Conservation (phyloP, 768 basidiomycete species). For the Termitomyces sp. region DNA sequence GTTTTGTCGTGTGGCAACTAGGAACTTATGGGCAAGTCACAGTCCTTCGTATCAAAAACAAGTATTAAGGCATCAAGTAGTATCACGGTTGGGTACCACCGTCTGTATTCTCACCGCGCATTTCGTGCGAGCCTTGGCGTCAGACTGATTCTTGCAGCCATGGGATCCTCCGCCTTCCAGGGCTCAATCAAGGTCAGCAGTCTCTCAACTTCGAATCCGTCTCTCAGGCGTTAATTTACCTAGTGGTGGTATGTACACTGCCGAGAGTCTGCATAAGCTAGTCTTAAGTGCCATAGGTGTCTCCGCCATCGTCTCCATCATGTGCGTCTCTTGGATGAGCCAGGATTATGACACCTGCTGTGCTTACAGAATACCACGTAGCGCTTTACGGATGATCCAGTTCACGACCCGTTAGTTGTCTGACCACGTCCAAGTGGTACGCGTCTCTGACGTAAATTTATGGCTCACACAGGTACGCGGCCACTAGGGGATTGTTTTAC, state of each 20-base stretch:
- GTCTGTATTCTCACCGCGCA: slow-evolving; percentile 72
- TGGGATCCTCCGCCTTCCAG: slow-evolving; percentile 74
- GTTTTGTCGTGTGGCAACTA: slow-evolving; percentile 60
- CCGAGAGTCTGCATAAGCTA: background rate
- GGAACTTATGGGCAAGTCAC: slow-evolving; percentile 60
- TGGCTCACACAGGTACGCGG: slow-evolving; percentile 50
- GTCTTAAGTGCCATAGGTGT: background rate
- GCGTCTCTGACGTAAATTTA: background rate
- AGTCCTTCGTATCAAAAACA: background rate
- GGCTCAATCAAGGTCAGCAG: slow-evolving; percentile 66
- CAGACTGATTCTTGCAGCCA: slow-evolving; percentile 51
- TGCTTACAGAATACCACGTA: background rate
- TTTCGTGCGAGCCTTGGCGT: slow-evolving; percentile 56
- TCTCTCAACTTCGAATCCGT: background rate
- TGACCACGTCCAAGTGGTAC: background rate
- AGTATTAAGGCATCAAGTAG: slow-evolving; percentile 26
- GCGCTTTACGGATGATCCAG: slow-evolving; percentile 2
- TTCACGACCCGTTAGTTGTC: slow-evolving; percentile 1
- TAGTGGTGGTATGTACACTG: slow-evolving; percentile 2
- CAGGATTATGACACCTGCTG: background rate
- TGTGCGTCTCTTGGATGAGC: background rate
- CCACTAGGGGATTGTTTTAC: slow-evolving; percentile 66
- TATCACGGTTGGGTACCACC: slow-evolving; percentile 74
- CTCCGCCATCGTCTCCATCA: slow-evolving; percentile 2
- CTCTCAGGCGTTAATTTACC: background rate